Percentiles rank a stretch among this genome's conserved stretches.
These are phyloP conservation scores for Coemansia furcata DNA, from an alignment of 192 early-diverging fungal genomes.

Conservation along the genomic window DNA sequence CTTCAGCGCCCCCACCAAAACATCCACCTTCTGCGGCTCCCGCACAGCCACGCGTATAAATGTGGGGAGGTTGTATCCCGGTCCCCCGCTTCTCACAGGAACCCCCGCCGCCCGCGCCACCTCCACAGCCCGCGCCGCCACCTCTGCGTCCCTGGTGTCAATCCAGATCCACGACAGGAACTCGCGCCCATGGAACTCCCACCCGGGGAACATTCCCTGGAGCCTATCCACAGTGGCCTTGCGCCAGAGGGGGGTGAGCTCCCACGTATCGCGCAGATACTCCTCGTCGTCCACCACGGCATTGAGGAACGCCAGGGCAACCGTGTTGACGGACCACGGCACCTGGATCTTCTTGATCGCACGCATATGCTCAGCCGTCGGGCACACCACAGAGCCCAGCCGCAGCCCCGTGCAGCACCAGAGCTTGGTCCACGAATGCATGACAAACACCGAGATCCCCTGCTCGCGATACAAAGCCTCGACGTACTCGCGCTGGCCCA, in stretches of 20 bases:
- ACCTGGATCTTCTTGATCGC: constrained; percentile 79
- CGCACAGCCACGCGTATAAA: constrained; percentile 78
- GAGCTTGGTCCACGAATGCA: constrained; percentile 94
- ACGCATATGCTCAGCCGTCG: constrained; percentile 70
- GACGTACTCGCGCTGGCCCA: constrained; percentile 68
- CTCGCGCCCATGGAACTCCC: constrained; percentile 68
- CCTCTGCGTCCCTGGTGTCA: constrained; percentile 59
- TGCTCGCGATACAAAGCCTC: constrained; percentile 58
- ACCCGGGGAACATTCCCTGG: constrained; percentile 39
- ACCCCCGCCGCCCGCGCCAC: constrained; percentile 75
- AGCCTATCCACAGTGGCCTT: constrained; percentile 44
- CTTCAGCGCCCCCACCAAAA: constrained; percentile 72
- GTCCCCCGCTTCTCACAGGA: constrained; percentile 76
- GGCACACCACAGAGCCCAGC: constrained; percentile 84
- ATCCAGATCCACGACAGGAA: constrained; percentile 91
- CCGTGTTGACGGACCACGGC: constrained; percentile 91
- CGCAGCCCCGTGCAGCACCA: constrained; percentile 92
- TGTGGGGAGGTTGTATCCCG: constrained; percentile 71
- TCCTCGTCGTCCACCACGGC: constrained; percentile 67
- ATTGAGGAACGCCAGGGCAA: constrained; percentile 80
- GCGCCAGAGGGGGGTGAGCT: constrained; percentile 68
- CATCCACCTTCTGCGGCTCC: constrained; percentile 64
- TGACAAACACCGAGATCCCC: constrained; percentile 77
- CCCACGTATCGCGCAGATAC: constrained; percentile 79
- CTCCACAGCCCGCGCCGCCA: constrained; percentile 64